phyloP scores from a whole-genome alignment of 2,329 filamentous ascomycete genomes.

The Fusarium temperatum region DNA sequence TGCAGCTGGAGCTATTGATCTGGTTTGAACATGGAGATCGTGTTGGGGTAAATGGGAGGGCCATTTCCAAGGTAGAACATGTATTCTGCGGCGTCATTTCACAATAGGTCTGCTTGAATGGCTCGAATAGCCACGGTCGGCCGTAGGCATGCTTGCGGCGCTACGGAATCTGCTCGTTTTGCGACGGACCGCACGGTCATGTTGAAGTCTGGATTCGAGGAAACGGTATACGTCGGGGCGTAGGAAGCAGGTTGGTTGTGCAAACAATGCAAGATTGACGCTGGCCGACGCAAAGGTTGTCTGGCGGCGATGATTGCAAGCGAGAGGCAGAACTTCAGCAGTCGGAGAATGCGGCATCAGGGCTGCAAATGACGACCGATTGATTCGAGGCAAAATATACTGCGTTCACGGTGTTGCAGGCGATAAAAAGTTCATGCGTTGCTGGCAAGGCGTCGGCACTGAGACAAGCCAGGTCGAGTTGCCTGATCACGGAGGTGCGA shows the following conservation, averaged over 20 bases:
- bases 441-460: background rate
- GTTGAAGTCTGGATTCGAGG: background rate
- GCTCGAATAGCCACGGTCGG: background rate
- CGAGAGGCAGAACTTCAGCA: too few species aligned
- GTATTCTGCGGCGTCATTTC: background rate
- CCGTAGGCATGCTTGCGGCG: background rate
- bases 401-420: background rate
- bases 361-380: background rate
- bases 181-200: background rate
- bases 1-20: background rate
- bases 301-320: too few species aligned
- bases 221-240: background rate
- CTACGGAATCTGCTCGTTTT: background rate
- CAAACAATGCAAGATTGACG: background rate
- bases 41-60: background rate
- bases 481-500: background rate
- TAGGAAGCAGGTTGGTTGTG: fast-evolving
- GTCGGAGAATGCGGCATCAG: background rate
- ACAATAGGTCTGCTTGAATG: too few species aligned
- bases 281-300: background rate
- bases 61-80: fast-evolving
- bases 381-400: background rate
- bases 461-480: background rate
- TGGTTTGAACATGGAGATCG: background rate
- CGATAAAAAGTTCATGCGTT: background rate